Evolutionary conservation across 306 rosid species (phyloP).

Genomic region (Echinosophora koreensis): DNA sequence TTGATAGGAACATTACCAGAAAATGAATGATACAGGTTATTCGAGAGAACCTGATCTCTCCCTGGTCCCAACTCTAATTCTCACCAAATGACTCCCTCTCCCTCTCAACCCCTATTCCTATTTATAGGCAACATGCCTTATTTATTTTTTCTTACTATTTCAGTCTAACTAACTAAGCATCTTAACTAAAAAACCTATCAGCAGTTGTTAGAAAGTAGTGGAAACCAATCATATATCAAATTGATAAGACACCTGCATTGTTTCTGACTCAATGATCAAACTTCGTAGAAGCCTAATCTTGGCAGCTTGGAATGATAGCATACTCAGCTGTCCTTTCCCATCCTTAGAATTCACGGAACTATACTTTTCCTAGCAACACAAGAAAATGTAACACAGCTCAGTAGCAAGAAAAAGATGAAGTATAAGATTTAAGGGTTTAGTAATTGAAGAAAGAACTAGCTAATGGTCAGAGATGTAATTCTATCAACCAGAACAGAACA

Average conservation of each 20-base stretch:
- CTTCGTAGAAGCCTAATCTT: constrained; percentile 87
- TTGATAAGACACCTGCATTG: constrained; percentile 70
- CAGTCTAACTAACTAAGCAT: no score
- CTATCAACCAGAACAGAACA: neutral
- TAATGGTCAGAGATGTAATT: neutral
- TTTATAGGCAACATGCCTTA: no score
- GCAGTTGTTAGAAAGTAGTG: constrained; percentile 3
- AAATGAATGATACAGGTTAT: no score
- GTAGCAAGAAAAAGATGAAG: neutral
- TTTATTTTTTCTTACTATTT: no score
- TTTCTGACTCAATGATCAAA: constrained; percentile 74
- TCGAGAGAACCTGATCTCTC: no score
- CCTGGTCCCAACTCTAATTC: no score
- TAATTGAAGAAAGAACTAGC: constrained; percentile 15
- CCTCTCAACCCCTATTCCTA: no score
- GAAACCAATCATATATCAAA: constrained; percentile 26
- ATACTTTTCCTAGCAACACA: constrained; percentile 63
- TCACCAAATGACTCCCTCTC: no score
- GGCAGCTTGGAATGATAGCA: constrained; percentile 68
- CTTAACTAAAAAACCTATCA: no score
- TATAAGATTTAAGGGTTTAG: neutral
- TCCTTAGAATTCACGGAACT: constrained; percentile 67
- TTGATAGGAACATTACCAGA: no score
- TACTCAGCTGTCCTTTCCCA: constrained; percentile 64
- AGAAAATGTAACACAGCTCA: constrained; percentile 28